phyloP scores from a whole-genome alignment of 2,329 filamentous ascomycete genomes.

The Penicillium sp. region DNA sequence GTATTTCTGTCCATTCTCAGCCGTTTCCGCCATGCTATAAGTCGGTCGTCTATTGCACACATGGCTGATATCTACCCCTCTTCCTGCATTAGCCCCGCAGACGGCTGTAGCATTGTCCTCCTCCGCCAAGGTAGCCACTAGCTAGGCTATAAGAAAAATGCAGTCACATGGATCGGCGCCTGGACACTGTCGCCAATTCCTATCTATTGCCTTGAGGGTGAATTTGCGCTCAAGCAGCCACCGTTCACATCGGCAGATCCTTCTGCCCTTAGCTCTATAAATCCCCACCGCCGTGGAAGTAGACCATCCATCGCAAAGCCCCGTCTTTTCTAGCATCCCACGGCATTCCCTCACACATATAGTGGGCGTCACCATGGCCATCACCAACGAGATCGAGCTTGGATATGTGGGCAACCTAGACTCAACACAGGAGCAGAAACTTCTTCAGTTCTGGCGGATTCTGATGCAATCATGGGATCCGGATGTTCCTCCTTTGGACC shows the following conservation, averaged over 20 bases:
- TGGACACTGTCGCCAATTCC: background rate
- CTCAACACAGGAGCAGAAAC: constrained; percentile 19
- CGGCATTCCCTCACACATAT: background rate
- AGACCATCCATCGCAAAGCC: background rate
- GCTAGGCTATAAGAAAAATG: background rate
- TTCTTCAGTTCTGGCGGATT: constrained; percentile 23
- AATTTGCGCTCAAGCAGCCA: background rate
- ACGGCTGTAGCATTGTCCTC: background rate
- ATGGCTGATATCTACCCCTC: constrained; percentile 4
- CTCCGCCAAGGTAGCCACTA: constrained; percentile 6
- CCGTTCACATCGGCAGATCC: background rate
- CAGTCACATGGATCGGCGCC: constrained; percentile 8
- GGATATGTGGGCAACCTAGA: constrained; percentile 24
- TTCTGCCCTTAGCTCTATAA: background rate
- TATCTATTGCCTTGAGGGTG: background rate
- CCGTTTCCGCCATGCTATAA: background rate
- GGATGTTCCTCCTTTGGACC: constrained; percentile 6
- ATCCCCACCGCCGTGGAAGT: background rate
- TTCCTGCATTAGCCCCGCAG: constrained; percentile 10
- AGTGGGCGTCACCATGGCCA: constrained; percentile 1
- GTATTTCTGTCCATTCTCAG: background rate
- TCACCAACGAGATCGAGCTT: background rate
- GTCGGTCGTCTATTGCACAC: background rate
- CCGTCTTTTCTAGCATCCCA: background rate
- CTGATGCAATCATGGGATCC: constrained; percentile 26